A percentile compares a stretch with the other conserved stretches of the same genome.
Evolutionary conservation across 306 rosid genomes (phyloP).

Genomic region (Vicia sativa): DNA sequence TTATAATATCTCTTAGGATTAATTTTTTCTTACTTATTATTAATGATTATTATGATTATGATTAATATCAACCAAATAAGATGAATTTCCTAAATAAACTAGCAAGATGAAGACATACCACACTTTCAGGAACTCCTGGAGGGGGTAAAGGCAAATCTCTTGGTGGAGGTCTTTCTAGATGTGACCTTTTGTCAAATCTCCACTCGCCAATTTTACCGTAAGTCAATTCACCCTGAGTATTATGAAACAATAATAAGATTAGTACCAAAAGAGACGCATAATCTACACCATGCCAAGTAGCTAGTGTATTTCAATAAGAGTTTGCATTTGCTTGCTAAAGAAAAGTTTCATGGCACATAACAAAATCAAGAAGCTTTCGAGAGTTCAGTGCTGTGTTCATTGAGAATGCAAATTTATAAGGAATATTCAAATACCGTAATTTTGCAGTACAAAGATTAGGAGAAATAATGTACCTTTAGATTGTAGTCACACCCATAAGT

Average conservation of each 20-base stretch:
- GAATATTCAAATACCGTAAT: conserved; percentile 14
- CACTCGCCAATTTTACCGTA: conserved; percentile 93
- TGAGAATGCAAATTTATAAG: not conserved
- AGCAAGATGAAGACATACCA: conserved; percentile 65
- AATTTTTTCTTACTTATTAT: no score
- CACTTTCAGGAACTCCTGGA: conserved; percentile 96
- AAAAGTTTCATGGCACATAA: conserved; percentile 20
- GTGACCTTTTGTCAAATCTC: conserved; percentile 95
- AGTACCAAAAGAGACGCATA: conserved; percentile 11
- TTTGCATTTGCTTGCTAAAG: conserved; percentile 13
- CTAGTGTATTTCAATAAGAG: conserved; percentile 1
- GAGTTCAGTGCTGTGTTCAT: not conserved
- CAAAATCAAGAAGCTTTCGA: conserved; percentile 33
- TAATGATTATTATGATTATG: no score
- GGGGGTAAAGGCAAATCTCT: conserved; percentile 86
- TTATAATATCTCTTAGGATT: no score
- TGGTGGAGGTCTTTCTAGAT: conserved; percentile 84
- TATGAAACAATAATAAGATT: conserved; percentile 28
- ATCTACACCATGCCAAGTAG: conserved; percentile 16
- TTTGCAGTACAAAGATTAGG: conserved; percentile 22
- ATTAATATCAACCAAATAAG: conserved; percentile 21
- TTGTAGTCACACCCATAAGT: conserved; percentile 93
- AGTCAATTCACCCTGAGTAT: conserved; percentile 79
- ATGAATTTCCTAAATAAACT: conserved; percentile 25
- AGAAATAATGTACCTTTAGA: conserved; percentile 61